phyloP scores from a whole-genome alignment of 2,329 filamentous ascomycete genomes.

The Byssothecium circinans region DNA sequence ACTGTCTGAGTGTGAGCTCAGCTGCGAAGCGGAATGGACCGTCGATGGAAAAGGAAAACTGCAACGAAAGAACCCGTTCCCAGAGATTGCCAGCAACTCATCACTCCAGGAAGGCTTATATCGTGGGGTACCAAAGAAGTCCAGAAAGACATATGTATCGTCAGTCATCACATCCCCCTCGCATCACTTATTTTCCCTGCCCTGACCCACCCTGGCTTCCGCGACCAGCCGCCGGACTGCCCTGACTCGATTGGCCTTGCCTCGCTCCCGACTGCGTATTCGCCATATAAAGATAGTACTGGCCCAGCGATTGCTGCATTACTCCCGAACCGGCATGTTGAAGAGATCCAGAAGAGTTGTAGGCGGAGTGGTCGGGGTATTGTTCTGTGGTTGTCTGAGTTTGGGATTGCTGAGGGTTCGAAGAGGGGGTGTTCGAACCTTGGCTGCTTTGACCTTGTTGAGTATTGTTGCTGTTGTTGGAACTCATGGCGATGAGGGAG shows the following conservation, averaged over 20 bases:
- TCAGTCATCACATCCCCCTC: no score
- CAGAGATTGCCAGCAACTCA: no score
- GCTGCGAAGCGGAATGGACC: not conserved
- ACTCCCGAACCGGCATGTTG: slow-evolving; percentile 3
- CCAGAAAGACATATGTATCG: no score
- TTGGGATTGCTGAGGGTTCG: not conserved
- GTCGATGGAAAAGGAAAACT: not conserved
- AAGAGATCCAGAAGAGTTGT: slow-evolving; percentile 4
- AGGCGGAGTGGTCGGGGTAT: not conserved
- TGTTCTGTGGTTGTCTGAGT: not conserved
- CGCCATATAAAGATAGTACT: slow-evolving; percentile 13
- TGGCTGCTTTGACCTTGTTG: not conserved
- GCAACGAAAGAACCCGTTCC: no score
- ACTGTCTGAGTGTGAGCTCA: not conserved
- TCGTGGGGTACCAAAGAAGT: no score
- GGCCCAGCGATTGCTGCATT: slow-evolving; percentile 9
- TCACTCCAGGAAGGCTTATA: no score
- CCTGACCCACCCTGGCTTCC: not conserved
- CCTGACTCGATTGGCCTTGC: no score
- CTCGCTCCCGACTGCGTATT: not conserved
- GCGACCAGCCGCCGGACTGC: not conserved
- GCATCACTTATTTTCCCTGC: not conserved
- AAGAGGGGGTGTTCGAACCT: slow-evolving; percentile 2
- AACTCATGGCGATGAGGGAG: slow-evolving; percentile 1
- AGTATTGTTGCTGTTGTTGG: not conserved